These are phyloP conservation scores for Chaetoceros muelleri DNA, from an alignment of 108 stramenopile genomes.

Conservation along the genomic window DNA sequence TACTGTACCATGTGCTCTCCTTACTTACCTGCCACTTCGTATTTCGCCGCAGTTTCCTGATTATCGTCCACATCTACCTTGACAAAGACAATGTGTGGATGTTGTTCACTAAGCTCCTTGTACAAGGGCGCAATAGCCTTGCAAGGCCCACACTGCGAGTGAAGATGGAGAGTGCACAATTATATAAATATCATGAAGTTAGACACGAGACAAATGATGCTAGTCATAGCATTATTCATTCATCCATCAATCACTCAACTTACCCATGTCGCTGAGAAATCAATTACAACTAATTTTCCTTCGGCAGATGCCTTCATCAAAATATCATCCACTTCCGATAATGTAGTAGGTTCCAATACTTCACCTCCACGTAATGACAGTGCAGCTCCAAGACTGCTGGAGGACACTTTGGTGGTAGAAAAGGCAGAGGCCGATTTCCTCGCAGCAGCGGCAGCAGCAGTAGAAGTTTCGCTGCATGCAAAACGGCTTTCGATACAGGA, in stretches of 20 bases:
- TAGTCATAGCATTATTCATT: too few relatives aligned
- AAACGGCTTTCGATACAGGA: not conserved
- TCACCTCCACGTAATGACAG: slow-evolving; percentile 52
- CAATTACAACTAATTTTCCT: slow-evolving; percentile 64
- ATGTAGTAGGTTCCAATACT: slow-evolving; percentile 45
- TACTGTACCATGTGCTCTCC: too few relatives aligned
- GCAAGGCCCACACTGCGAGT: slow-evolving; percentile 70
- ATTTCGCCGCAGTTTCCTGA: slow-evolving; percentile 71
- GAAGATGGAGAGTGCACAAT: not conserved
- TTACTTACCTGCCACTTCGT: too few relatives aligned
- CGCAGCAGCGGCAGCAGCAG: not conserved
- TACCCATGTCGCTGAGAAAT: slow-evolving; percentile 73
- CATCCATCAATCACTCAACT: too few relatives aligned
- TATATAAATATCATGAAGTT: too few relatives aligned
- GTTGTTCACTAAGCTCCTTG: slow-evolving; percentile 51
- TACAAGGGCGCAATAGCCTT: slow-evolving; percentile 79
- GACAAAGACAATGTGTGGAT: slow-evolving; percentile 47
- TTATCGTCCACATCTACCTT: slow-evolving; percentile 90
- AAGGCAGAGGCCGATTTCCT: not conserved
- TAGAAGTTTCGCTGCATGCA: not conserved
- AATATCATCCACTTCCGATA: slow-evolving; percentile 49
- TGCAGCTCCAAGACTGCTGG: not conserved
- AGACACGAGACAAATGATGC: too few relatives aligned
- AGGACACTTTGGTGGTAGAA: not conserved
- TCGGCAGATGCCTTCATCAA: slow-evolving; percentile 50